Percentiles rank a stretch among this genome's conserved stretches.
Conservation (phyloP, 306 rosid genomes). For the Inga oerstediana region DNA sequence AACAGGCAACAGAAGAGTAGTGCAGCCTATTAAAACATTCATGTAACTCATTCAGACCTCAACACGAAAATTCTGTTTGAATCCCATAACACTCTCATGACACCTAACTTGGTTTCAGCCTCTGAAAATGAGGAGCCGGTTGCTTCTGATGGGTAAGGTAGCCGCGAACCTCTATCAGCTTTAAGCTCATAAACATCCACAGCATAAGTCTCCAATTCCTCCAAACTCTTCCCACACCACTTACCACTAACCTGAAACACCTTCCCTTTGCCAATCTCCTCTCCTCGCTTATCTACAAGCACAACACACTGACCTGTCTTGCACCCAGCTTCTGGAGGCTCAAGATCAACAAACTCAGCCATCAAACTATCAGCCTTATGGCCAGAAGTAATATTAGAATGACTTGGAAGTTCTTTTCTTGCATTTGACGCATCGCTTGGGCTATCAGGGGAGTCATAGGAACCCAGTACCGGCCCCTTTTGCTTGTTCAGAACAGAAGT, state of each 20-base stretch:
- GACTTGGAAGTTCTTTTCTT: conserved; percentile 45
- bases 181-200: conserved; percentile 74
- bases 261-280: conserved; percentile 69
- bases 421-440: conserved; percentile 51
- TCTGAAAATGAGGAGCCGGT: conserved; percentile 72
- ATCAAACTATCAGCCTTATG: conserved; percentile 40
- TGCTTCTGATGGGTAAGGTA: conserved; percentile 71
- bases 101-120: conserved; percentile 67
- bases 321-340: conserved; percentile 48
- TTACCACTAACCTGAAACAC: conserved; percentile 67
- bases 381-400: conserved; percentile 22
- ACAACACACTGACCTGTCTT: conserved; percentile 63
- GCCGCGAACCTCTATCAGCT: conserved; percentile 48
- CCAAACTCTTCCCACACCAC: conserved; percentile 74
- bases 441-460: conserved; percentile 53
- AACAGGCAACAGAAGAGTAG: conserved; percentile 26
- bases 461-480: conserved; percentile 45
- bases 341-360: conserved; percentile 37
- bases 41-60: conserved; percentile 43
- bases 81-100: conserved; percentile 86
- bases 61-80: conserved; percentile 45
- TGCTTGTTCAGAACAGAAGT: conserved; percentile 55
- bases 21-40: conserved; percentile 27
- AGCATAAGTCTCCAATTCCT: conserved; percentile 53
- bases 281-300: conserved; percentile 57